phyloP scores from a whole-genome alignment of 208 protist genomes.

The Trypanosoma conorhini region DNA sequence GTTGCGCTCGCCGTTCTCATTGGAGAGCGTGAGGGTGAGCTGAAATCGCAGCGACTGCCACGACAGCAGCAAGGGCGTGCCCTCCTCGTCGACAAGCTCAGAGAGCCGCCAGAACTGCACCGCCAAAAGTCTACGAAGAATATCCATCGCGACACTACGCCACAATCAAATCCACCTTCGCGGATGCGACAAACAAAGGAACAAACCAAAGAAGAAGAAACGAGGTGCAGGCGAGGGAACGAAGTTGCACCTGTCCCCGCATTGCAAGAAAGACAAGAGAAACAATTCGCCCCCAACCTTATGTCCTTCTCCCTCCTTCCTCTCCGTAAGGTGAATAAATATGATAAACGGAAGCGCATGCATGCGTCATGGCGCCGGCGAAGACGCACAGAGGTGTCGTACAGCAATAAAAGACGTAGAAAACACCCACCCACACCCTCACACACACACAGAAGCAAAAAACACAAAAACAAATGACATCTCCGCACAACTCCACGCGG shows the following conservation, averaged over 20 bases:
- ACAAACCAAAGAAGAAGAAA: not conserved
- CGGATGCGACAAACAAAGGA: not conserved
- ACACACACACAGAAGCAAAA: conserved; percentile 13
- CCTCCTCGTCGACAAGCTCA: not conserved
- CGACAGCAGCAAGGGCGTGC: conserved; percentile 29
- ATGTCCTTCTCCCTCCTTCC: no score
- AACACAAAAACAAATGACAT: not conserved
- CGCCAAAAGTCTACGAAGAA: conserved; percentile 33
- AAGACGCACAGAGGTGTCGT: no score
- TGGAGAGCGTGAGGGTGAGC: conserved; percentile 41
- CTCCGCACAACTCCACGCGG: not conserved
- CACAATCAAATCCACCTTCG: not conserved
- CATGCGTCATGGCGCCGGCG: no score
- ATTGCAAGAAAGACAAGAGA: no score
- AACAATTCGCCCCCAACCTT: no score
- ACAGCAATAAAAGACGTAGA: conserved; percentile 8
- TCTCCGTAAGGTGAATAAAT: no score
- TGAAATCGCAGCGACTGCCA: conserved; percentile 45
- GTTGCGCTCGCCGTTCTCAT: conserved; percentile 27
- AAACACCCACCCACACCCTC: not conserved
- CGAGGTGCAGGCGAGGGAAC: not conserved
- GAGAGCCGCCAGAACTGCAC: conserved; percentile 33
- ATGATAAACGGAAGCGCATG: no score
- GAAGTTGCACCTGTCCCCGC: no score
- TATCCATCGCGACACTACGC: conserved; percentile 30